Conservation (phyloP, 2,329 filamentous ascomycete genomes). For the Penicillium sp. region DNA sequence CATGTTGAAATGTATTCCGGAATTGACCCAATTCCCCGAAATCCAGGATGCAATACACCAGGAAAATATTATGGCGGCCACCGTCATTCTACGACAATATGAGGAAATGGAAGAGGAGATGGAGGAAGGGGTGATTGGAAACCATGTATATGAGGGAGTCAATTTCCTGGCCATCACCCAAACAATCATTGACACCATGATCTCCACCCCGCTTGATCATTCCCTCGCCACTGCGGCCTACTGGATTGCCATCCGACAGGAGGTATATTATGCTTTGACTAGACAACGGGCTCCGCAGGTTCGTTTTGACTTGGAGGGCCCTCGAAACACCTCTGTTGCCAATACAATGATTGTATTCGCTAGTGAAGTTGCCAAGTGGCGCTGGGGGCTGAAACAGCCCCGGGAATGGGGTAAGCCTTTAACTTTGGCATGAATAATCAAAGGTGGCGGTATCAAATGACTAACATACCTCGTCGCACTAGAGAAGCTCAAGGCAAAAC, state of each 20-base stretch:
- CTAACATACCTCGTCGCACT: neutral
- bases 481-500: neutral
- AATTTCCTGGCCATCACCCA: slow-evolving; percentile 27
- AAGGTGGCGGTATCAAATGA: neutral
- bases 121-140: slow-evolving; percentile 25
- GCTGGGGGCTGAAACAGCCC: slow-evolving; percentile 13
- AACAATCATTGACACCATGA: slow-evolving; percentile 26
- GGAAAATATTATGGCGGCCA: slow-evolving; percentile 29
- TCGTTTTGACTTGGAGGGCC: slow-evolving; percentile 11
- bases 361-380: slow-evolving; percentile 24
- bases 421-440: neutral
- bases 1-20: slow-evolving; percentile 26
- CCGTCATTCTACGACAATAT: slow-evolving; percentile 28
- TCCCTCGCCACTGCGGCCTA: slow-evolving; percentile 21
- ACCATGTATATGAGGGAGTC: slow-evolving; percentile 14
- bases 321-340: slow-evolving; percentile 10
- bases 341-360: slow-evolving; percentile 23
- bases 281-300: slow-evolving; percentile 19
- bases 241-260: slow-evolving; percentile 29
- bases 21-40: slow-evolving; percentile 8
- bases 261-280: slow-evolving; percentile 26
- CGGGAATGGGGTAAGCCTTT: slow-evolving; percentile 17
- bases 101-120: slow-evolving; percentile 32
- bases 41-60: slow-evolving; percentile 11
- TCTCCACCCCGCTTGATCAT: slow-evolving; percentile 16